A percentile compares a stretch with the other conserved stretches of the same genome.
Evolutionary conservation across 2,329 filamentous ascomycete genomes (phyloP).

Genomic region (Magnaporthiopsis poae): DNA sequence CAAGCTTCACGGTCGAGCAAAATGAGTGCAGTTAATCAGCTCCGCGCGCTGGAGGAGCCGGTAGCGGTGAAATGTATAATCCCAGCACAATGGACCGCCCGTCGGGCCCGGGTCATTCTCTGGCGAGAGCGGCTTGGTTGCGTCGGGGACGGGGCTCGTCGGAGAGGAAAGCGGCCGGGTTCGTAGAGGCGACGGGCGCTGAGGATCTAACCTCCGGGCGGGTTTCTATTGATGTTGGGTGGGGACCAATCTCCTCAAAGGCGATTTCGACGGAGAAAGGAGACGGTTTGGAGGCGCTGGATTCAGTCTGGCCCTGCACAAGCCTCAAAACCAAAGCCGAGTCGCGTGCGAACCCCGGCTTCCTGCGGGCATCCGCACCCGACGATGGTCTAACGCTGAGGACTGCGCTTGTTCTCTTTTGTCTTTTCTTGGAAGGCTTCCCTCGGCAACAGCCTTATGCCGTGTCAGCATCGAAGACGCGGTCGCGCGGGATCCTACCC

Average conservation of each 20-base stretch:
- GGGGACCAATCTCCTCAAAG: background rate
- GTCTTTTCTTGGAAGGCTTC: background rate
- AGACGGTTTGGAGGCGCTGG: background rate
- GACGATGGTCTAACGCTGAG: background rate
- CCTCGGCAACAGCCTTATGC: background rate
- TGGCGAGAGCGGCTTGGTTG: background rate
- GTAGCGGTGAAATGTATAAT: background rate
- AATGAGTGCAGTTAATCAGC: background rate
- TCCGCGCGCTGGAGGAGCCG: background rate
- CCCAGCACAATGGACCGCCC: background rate
- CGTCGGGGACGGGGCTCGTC: background rate
- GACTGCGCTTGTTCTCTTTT: background rate
- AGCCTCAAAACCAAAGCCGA: background rate
- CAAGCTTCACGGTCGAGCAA: background rate
- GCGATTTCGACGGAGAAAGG: background rate
- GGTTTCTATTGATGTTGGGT: background rate
- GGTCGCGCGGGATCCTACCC: conserved; percentile 5
- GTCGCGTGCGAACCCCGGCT: background rate
- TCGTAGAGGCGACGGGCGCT: background rate
- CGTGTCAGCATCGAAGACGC: conserved; percentile 7
- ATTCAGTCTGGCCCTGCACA: background rate
- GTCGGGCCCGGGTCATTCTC: background rate
- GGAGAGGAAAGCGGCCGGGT: background rate
- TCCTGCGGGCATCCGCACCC: no score
- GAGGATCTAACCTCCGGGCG: background rate